Base-by-base conservation (phyloP, 2,329 filamentous ascomycete species). In the Corniculantispora saksenae region DNA sequence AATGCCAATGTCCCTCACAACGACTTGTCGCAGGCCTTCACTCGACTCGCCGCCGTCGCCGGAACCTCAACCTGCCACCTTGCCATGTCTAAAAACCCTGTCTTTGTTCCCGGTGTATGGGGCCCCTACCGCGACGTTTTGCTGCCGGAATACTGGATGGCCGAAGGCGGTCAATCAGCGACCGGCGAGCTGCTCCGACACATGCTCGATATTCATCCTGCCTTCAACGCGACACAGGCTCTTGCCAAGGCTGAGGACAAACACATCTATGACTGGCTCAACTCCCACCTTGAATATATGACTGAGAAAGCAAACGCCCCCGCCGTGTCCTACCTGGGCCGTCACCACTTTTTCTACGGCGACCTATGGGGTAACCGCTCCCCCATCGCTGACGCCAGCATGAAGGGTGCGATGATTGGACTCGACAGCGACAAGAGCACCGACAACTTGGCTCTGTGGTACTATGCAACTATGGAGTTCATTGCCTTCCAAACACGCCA, bases 271-370 rank as follows among this genome's bases (percentile, higher is more conserved):
- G 93, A 97, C 75, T 97, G 94, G 77, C 86, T 99, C 64, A 98
- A 99, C 78, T 85, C 89, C 68, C 93, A 96, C 73, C 87, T 99
- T 13, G 86, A 88, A 67, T 88, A 92, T 70, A 85, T 98, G 82
- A 86, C 86, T 27, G 85, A 89, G 71, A 89, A 89, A 72, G 79
- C 81, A 27, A 81, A 84, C 2, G 92, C 92, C 2, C 94, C 94
- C 0, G 88, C 87, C 61, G 86, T 98, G 68, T 90, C 92, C 21
- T 96, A 94, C 77, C 84, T 99, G 2, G 93, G 89, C 15, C 91
- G 94, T 10, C 94, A 99, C 78, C 91, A 97, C 81, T 99, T 99
- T 87, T 96, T 99, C 82, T 99, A 99, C 77, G 95, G 95, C 68
- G 95, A 99, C 75, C 84, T 98, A 4, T 98, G 96, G 85, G 95